phyloP scores from a whole-genome alignment of 192 early-diverging fungal genomes.

The Coemansia interrupta region DNA sequence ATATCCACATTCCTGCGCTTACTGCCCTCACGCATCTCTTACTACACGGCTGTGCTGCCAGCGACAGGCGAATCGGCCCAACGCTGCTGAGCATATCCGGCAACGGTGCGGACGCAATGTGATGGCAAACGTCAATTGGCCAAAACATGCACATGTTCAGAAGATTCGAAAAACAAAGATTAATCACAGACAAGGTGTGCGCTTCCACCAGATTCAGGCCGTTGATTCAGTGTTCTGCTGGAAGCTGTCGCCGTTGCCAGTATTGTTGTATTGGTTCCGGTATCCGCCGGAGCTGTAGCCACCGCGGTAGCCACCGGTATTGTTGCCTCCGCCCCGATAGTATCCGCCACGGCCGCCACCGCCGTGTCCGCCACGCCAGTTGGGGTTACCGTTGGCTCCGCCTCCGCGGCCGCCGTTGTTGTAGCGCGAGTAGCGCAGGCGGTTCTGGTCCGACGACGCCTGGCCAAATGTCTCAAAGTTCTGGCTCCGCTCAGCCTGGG shows the following conservation, averaged over 20 bases:
- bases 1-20: too few species aligned
- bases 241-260: constrained; percentile 31
- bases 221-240: constrained; percentile 28
- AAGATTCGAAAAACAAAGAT: not conserved
- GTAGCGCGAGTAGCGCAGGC: constrained; percentile 52
- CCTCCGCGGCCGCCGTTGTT: constrained; percentile 58
- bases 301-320: constrained; percentile 7
- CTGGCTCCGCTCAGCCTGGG: constrained; percentile 81
- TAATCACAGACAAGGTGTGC: not conserved
- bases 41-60: too few species aligned
- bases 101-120: too few species aligned
- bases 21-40: too few species aligned
- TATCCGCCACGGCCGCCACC: constrained; percentile 52
- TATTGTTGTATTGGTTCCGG: constrained; percentile 35
- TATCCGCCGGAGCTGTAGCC: constrained; percentile 31
- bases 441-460: constrained; percentile 63
- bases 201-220: not conserved
- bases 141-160: too few species aligned
- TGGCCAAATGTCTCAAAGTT: constrained; percentile 99
- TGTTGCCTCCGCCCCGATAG: constrained; percentile 9
- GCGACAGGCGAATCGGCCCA: too few species aligned
- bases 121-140: too few species aligned
- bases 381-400: constrained; percentile 17
- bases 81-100: too few species aligned
- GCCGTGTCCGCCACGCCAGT: constrained; percentile 45